phyloP scores from a whole-genome alignment of 2,329 filamentous ascomycete species.

The Plectosphaerella cucumerina region DNA sequence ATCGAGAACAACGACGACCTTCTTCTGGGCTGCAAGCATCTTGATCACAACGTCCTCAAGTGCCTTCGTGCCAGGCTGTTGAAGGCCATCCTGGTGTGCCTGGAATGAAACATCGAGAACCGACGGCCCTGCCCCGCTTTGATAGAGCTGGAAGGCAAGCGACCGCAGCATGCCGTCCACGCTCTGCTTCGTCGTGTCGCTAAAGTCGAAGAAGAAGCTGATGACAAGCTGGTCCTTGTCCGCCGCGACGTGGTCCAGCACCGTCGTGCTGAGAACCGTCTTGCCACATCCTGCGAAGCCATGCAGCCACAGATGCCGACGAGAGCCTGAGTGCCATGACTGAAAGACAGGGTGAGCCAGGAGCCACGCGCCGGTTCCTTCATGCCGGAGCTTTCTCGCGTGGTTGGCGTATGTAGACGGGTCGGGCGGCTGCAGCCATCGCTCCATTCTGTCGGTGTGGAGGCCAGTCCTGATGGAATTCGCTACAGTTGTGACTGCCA shows the following conservation, averaged over 20 bases:
- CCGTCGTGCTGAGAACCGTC: slow-evolving; percentile 10
- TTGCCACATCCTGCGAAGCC: slow-evolving; percentile 15
- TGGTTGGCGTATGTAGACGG: slow-evolving; percentile 6
- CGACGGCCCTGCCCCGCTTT: not conserved
- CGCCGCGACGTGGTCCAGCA: slow-evolving; percentile 11
- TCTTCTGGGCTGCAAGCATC: not conserved
- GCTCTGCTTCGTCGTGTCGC: slow-evolving; percentile 12
- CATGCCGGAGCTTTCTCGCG: slow-evolving; percentile 7
- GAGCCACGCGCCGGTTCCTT: slow-evolving; percentile 11
- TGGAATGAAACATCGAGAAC: not conserved
- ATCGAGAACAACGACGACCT: not conserved
- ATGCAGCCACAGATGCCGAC: slow-evolving; percentile 14
- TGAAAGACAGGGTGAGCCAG: slow-evolving; percentile 5
- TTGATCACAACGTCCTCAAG: not conserved
- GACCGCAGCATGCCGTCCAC: slow-evolving; percentile 8
- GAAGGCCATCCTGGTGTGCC: not conserved
- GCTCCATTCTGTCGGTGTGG: not conserved
- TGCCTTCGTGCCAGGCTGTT: not conserved
- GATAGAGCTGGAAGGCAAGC: slow-evolving; percentile 15
- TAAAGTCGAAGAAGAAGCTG: slow-evolving; percentile 17
- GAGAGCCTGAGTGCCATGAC: slow-evolving; percentile 10
- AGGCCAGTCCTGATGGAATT: not conserved
- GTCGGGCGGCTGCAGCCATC: slow-evolving; percentile 11
- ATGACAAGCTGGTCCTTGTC: not conserved
- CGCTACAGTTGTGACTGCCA: not conserved